These are phyloP conservation scores for Ustilago cynodontis DNA, from an alignment of 1,284 basidiomycete species.

Conservation along the genomic window DNA sequence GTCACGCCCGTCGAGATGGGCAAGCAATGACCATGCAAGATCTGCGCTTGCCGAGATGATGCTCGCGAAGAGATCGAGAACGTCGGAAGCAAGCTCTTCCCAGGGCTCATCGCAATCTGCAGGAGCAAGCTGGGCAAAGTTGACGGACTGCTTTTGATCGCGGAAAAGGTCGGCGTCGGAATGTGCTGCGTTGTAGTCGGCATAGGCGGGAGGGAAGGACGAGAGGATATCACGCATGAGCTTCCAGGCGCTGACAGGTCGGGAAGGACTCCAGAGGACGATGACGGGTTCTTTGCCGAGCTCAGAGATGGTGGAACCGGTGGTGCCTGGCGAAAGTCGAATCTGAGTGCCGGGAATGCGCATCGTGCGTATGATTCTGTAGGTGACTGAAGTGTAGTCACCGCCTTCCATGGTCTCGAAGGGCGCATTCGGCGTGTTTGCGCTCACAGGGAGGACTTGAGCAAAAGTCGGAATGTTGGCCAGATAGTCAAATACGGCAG, in stretches of 20 bases:
- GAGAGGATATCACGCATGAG: slow-evolving; percentile 81
- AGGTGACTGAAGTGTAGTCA: slow-evolving; percentile 75
- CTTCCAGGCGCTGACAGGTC: slow-evolving; percentile 81
- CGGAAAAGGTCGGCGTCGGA: slow-evolving; percentile 35
- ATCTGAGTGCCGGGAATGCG: slow-evolving; percentile 80
- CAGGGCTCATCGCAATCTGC: slow-evolving; percentile 36
- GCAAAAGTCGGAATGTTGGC: slow-evolving; percentile 80
- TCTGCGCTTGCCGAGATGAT: slow-evolving; percentile 78
- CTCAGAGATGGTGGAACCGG: slow-evolving; percentile 77
- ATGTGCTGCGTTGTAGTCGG: neutral
- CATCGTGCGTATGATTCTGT: slow-evolving; percentile 78
- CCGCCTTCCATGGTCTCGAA: slow-evolving; percentile 78
- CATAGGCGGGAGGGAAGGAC: slow-evolving; percentile 72
- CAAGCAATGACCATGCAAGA: slow-evolving; percentile 78
- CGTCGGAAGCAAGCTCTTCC: slow-evolving; percentile 78
- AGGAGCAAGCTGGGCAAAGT: slow-evolving; percentile 44
- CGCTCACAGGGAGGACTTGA: slow-evolving; percentile 76
- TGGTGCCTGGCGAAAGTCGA: slow-evolving; percentile 76
- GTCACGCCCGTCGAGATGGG: slow-evolving; percentile 74
- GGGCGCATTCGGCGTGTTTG: slow-evolving; percentile 75
- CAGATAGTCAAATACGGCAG: slow-evolving; percentile 81
- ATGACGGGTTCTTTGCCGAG: slow-evolving; percentile 79
- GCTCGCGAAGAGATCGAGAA: slow-evolving; percentile 82
- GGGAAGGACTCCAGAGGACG: slow-evolving; percentile 82
- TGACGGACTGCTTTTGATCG: slow-evolving; percentile 44